phyloP scores from a whole-genome alignment of 2,329 filamentous ascomycete genomes.

The Sclerotinia subarctica region DNA sequence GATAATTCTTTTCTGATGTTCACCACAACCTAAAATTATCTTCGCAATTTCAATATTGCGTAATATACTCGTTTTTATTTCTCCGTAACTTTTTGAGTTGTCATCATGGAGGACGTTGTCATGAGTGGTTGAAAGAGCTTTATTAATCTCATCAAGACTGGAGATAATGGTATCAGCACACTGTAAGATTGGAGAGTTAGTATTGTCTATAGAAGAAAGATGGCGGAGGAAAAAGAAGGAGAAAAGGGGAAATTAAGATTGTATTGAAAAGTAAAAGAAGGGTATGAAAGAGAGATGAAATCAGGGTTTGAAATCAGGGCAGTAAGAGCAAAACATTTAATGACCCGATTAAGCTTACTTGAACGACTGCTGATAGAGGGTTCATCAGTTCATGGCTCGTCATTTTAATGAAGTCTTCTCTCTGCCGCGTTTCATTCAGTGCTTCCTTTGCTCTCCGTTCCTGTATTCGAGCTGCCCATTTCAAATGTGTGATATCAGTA shows the following conservation, averaged over 20 bases:
- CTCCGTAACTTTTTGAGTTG: background rate
- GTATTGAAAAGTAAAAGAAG: too few relatives aligned
- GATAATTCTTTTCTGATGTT: slow-evolving; percentile 1
- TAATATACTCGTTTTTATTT: background rate
- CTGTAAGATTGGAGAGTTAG: too few relatives aligned
- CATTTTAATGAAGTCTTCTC: slow-evolving; percentile 79
- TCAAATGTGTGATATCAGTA: slow-evolving; percentile 20
- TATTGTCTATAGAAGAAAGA: too few relatives aligned
- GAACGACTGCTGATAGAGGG: background rate
- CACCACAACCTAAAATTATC: background rate
- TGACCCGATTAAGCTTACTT: slow-evolving; percentile 46
- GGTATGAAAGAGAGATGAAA: too few relatives aligned
- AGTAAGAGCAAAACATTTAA: too few relatives aligned
- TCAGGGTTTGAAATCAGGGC: too few relatives aligned
- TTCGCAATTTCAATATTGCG: background rate
- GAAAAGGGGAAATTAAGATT: too few relatives aligned
- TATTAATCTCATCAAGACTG: slow-evolving; percentile 70
- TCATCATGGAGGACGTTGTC: slow-evolving; percentile 21
- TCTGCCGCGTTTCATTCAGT: slow-evolving; percentile 59
- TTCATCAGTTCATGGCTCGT: slow-evolving; percentile 41
- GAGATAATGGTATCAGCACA: slow-evolving; percentile 63
- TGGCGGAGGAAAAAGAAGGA: too few relatives aligned
- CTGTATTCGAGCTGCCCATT: slow-evolving; percentile 21
- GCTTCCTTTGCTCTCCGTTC: slow-evolving; percentile 46
- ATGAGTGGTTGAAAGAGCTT: slow-evolving; percentile 42